Conservation (phyloP, 2,329 filamentous ascomycete species). For the Fusarium decemcellulare region DNA sequence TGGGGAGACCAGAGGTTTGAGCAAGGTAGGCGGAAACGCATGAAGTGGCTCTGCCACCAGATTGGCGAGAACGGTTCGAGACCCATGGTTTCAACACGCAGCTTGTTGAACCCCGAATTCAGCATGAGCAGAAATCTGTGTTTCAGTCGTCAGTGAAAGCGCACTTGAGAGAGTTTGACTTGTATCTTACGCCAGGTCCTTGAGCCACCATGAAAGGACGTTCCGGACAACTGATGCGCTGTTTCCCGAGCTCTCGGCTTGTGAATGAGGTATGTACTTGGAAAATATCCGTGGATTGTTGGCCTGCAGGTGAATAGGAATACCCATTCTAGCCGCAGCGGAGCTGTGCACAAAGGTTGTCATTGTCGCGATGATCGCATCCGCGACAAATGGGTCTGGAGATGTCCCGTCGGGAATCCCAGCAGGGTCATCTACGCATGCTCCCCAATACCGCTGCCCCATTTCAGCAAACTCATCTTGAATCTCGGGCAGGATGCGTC, state of each 20-base stretch:
- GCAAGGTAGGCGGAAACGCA: not conserved
- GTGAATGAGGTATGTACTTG: not conserved
- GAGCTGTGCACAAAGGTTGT: slow-evolving; percentile 4
- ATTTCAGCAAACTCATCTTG: slow-evolving; percentile 6
- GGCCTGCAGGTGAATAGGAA: not conserved
- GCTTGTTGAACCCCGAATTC: not conserved
- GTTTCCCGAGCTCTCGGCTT: not conserved
- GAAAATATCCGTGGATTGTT: slow-evolving; percentile 1
- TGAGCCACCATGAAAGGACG: not conserved
- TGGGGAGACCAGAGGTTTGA: slow-evolving; percentile 6
- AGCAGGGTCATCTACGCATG: slow-evolving; percentile 1
- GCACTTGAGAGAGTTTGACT: too few species aligned
- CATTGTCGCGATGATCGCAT: slow-evolving; percentile 2
- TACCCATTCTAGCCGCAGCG: not conserved
- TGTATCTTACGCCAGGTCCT: slow-evolving; percentile 3
- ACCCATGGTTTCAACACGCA: slow-evolving; percentile 6
- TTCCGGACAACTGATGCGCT: not conserved
- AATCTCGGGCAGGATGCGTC: not conserved
- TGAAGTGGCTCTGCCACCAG: slow-evolving; percentile 6
- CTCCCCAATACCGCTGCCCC: slow-evolving; percentile 2
- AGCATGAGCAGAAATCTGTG: not conserved
- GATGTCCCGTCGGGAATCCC: not conserved
- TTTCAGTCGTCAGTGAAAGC: not conserved
- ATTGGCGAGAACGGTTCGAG: not conserved
- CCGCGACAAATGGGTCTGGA: not conserved